Evolutionary conservation across 148 eudicot genomes (phyloP).

Genomic region (Talinum fruticosum): DNA sequence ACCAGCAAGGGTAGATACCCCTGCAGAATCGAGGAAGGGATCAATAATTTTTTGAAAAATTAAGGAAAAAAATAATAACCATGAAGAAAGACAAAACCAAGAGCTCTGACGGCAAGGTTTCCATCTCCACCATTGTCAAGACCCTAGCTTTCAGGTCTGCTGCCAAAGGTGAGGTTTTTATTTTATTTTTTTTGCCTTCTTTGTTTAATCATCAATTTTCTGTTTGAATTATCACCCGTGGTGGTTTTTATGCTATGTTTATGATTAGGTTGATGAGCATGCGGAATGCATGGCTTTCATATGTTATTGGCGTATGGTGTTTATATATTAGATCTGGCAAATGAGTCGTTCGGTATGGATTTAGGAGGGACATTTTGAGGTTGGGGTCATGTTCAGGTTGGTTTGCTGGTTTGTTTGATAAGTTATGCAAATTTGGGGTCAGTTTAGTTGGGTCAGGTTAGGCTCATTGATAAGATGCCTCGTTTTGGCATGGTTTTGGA

Average conservation of each 20-base stretch:
- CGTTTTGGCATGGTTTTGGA: neutral
- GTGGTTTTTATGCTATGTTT: no score
- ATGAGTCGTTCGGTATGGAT: neutral
- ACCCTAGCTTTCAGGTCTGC: constrained; percentile 40
- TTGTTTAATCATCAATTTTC: no score
- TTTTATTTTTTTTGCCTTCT: neutral
- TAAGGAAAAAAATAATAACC: constrained; percentile 10
- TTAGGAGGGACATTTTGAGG: no score
- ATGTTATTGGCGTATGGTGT: no score
- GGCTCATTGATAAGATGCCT: neutral
- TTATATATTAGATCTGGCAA: no score
- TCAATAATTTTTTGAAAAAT: neutral
- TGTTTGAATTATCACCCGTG: no score
- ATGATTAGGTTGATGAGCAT: no score
- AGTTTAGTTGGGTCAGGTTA: neutral
- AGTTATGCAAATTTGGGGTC: neutral
- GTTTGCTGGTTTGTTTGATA: neutral
- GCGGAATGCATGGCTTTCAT: no score
- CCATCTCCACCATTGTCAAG: constrained; percentile 45
- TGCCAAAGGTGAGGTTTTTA: constrained; percentile 24
- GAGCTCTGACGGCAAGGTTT: constrained; percentile 18
- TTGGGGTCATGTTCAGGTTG: no score
- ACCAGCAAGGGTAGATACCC: constrained; percentile 4
- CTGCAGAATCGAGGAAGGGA: constrained; percentile 17
- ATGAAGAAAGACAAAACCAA: neutral